Base-by-base conservation (phyloP, 331 rosid genomes). In the Quercus phellos region DNA sequence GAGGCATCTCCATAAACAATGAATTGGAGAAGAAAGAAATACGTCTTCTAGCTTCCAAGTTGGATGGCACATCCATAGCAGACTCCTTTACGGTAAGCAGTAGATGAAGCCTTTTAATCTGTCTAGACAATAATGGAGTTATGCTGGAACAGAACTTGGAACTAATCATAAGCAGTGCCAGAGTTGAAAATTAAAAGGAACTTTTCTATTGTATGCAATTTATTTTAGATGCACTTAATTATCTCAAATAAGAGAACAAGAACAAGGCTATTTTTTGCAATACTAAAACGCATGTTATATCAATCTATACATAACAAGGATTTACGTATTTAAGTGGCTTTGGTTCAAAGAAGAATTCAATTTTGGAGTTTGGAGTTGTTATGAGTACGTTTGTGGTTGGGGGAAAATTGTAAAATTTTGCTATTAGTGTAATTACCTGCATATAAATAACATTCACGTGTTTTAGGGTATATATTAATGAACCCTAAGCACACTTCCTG, bases 51-150 rank as follows among this genome's bases (percentile, higher is more conserved):
- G 99, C 99, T 85, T 94, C 98, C 95, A 91, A 86, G 90, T 94
- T 93, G 42, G 98, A 85, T 1, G 99, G 99, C 58, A 94, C 98
- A 74, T 94, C 99, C 99, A 92, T 92, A 63, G 99, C 99, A 77
- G 99, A 94, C 86, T 94, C 99, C 89, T 75, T 94, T 80, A 89
- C 97, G 14, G 97, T 94, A 74, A 94, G 98, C 93, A 94, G 79
- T 54, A 94, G 88, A 59, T 90, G 98, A 76, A 94, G 85, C 84
- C 99, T 92, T 81, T 87, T 83, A 55, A 94, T 88, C 99, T 94
- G 87, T 77, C 2, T 1, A 74, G 50, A 72, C 38, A 74, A 74
- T 74, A 64, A 76, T 51, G 58, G 35, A 73, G 61, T 78, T 73
- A 78, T 19, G 50, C 42, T 14, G 19, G 74, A 74, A 66, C 46